Evolutionary conservation across 352 stramenopile species (phyloP), one percentile per base, ranked within the genome.

Genomic region (Pythium myriotylum): DNA sequence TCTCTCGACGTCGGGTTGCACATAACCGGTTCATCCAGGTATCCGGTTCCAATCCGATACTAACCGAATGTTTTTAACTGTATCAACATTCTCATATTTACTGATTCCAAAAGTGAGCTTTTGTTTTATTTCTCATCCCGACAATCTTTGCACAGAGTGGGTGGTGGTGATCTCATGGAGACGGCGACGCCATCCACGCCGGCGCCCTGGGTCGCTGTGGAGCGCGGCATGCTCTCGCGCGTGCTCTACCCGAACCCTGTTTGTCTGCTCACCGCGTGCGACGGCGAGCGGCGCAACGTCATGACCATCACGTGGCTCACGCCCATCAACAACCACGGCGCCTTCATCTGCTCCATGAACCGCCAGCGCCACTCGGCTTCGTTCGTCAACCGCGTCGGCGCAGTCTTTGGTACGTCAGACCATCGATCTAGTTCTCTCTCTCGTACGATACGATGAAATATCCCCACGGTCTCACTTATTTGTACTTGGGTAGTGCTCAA

Each of bases 301-400:
- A 95, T 95, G 86, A 88, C 84, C 23, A 88, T 95, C 59, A 92
- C 84, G 22, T 95, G 86, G 86, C 76, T 94, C 46, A 94, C 86
- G n/a, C 70, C 82, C 19, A 86, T 94, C 56, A 94, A 94, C 75
- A 95, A 95, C 71, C 74, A 92, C 76, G 84, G 80, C 47, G 79
- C 74, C 23, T 93, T 95, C 40, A 68, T 95, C 27, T 92, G 85
- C 67, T 92, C 86, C n/a, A 68, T 95, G 54, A 92, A 95, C 46
- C 68, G 71, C 45, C 74, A 82, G 22, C 71, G 86, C 19, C 69
- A 93, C 65, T 89, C 83, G 17, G 81, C 83, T 1, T 59, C 47
- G 17, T 87, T 89, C 47, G 58, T 92, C n/a, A 77, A 74, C 50
- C 29, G 68, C 41, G 54, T 70, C 23, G 77, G 79, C 29, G 70